These are phyloP conservation scores for Aspergillus sp. DNA, from an alignment of 2,329 filamentous ascomycete species.

Conservation along the genomic window DNA sequence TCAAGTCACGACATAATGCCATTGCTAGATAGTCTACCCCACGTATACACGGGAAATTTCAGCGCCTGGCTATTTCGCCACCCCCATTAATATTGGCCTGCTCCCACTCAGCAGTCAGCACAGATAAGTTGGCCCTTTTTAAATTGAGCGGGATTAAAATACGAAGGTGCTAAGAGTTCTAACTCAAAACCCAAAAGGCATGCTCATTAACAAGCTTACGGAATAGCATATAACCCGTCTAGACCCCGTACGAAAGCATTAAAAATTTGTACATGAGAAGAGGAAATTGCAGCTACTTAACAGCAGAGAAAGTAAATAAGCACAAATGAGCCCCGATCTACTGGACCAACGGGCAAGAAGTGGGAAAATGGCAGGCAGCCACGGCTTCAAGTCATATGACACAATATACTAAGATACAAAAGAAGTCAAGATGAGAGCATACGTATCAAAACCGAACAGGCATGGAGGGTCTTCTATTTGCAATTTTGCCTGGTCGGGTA, in stretches of 20 bases:
- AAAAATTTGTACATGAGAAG: constrained; percentile 9
- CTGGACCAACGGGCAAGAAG: constrained; percentile 11
- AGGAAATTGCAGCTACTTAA: constrained; percentile 20
- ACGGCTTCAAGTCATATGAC: constrained; percentile 28
- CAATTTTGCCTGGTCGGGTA: constrained; percentile 8
- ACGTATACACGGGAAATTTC: neutral
- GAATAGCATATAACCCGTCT: neutral
- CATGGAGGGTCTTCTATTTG: constrained; percentile 20
- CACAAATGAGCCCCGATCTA: constrained; percentile 19
- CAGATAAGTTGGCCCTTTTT: too few species aligned
- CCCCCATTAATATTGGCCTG: neutral
- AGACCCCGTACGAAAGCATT: neutral
- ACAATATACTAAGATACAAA: constrained; percentile 39
- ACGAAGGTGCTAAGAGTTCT: too few species aligned
- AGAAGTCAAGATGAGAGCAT: constrained; percentile 29
- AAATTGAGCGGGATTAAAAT: too few species aligned
- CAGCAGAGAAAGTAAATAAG: constrained; percentile 24
- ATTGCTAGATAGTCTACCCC: too few species aligned
- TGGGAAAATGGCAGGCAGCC: constrained; percentile 24
- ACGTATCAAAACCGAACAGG: constrained; percentile 28
- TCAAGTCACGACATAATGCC: neutral
- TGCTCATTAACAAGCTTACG: neutral
- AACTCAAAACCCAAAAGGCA: neutral
- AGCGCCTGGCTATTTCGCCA: too few species aligned
- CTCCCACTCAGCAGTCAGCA: too few species aligned